phyloP scores from a whole-genome alignment of 1,284 basidiomycete species.

The Thecaphora frezii region DNA sequence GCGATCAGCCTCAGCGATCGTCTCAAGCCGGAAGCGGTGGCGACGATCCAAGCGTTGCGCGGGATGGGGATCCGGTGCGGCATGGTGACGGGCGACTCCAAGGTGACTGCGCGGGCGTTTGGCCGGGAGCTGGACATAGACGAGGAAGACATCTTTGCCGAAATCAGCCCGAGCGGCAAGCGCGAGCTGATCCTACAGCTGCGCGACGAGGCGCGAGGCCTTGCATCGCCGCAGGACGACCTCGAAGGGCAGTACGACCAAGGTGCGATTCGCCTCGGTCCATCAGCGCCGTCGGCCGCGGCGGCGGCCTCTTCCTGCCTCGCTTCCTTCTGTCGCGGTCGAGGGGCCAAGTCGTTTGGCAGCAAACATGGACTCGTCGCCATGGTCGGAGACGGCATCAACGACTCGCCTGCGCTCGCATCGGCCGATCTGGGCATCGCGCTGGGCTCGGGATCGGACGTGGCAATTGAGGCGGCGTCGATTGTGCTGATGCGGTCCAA shows the following conservation, averaged over 20 bases:
- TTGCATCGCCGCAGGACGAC: neutral
- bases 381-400: slow-evolving; percentile 97
- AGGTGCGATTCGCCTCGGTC: no score
- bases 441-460: slow-evolving; percentile 89
- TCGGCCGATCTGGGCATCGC: slow-evolving; percentile 94
- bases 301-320: neutral
- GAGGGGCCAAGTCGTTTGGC: slow-evolving; percentile 11
- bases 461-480: slow-evolving; percentile 96
- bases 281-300: no score
- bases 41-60: slow-evolving; percentile 37
- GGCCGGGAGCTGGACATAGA: slow-evolving; percentile 44
- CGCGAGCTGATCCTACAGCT: slow-evolving; percentile 59
- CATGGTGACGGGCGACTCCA: slow-evolving; percentile 55
- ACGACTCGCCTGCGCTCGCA: slow-evolving; percentile 94
- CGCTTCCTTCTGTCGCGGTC: slow-evolving; percentile 13
- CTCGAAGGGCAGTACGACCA: neutral
- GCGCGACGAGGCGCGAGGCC: slow-evolving; percentile 43
- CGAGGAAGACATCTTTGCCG: slow-evolving; percentile 46
- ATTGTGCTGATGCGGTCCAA: slow-evolving; percentile 96
- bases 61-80: slow-evolving; percentile 50
- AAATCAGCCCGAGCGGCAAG: slow-evolving; percentile 56
- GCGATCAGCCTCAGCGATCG: slow-evolving; percentile 50
- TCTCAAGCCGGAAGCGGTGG: slow-evolving; percentile 51
- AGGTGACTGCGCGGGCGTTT: slow-evolving; percentile 48
- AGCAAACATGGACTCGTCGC: slow-evolving; percentile 31